Evolutionary conservation across 228 moss, liverwort and hornwort genomes (phyloP), one percentile per base, ranked within the genome.

Genomic region (Sphagnum magellanicum): DNA sequence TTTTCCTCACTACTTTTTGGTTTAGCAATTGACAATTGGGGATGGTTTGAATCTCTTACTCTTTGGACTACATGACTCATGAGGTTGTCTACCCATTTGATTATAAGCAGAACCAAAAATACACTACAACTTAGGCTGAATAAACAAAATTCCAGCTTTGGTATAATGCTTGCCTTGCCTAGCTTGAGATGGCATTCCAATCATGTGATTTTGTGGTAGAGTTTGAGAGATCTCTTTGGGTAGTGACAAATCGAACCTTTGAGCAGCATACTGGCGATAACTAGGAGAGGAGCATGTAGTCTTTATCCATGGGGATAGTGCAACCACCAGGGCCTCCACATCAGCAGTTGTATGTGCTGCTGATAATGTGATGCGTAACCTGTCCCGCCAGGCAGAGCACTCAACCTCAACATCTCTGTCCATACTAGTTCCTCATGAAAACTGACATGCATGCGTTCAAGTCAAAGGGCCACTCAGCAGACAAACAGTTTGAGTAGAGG

Each of bases 321-420:
- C 90, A 50, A 78, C 81, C 61, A 98, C 72, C 65, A 98, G 84
- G 48, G 90, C 90, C 53, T 80, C 81, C 64, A 98, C 88, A 71
- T 98, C 98, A 55, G 84, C 89, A 63, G 91, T 77, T 50, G 89
- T 93, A 67, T 98, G 98, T 12, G 84, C 92, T 55, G 98, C 88
- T 68, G 94, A 87, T 64, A 98, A 83, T 53, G 98, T 86, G 53
- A 98, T 91, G 59, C 97, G 93, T 72, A 98, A 87, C 77, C 93
- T 93, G 87, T 61, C 60, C 57, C 72, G 79, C 8, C 16, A 74
- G 66, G 63, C 71, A 32, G 11, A 50, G 52, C 13, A 6, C 8
- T 14, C 50, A 13, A 7, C 8, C 6, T 46, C 15, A 12, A 11
- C 50, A 4, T 11, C 15, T 8, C 5, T 15, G 10, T 13, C 47